Evolutionary conservation across 1,284 basidiomycete genomes (phyloP).

Genomic region (Coniferiporia sulphurascens): DNA sequence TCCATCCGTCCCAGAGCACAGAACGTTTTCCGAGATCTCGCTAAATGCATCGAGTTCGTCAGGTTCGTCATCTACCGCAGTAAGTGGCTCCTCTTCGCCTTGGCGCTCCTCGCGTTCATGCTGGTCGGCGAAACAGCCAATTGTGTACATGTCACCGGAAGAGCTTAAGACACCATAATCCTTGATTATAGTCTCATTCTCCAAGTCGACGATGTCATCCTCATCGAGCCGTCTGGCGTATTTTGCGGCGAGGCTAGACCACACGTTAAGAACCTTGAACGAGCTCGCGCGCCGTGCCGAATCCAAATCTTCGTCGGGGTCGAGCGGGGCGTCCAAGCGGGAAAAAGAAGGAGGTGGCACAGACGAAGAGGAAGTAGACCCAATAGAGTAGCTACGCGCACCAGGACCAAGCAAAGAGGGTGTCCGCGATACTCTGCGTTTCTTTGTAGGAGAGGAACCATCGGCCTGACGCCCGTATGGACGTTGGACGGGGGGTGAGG

Average conservation of each 20-base stretch:
- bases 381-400: constrained; percentile 5
- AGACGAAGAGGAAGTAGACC: constrained; percentile 15
- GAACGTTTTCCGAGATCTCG: constrained; percentile 31
- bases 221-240: constrained; percentile 63
- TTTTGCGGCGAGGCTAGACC: constrained; percentile 61
- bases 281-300: constrained; percentile 52
- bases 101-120: constrained; percentile 25
- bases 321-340: constrained; percentile 2
- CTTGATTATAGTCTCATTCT: constrained; percentile 50
- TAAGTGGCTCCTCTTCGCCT: constrained; percentile 23
- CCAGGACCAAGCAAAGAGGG: constrained; percentile 8
- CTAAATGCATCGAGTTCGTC: constrained; percentile 40
- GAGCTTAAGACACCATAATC: constrained; percentile 61
- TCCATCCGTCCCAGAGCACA: constrained; percentile 29
- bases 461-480: constrained; percentile 4
- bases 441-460: constrained; percentile 14
- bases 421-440: constrained; percentile 12
- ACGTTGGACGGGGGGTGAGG: constrained; percentile 17
- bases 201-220: constrained; percentile 70
- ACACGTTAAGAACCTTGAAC: constrained; percentile 52
- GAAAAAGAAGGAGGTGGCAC: constrained; percentile 6
- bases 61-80: constrained; percentile 28
- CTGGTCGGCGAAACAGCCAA: constrained; percentile 41
- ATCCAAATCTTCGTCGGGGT: constrained; percentile 35
- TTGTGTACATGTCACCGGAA: constrained; percentile 34